Evolutionary conservation across 148 eudicot genomes (phyloP), one percentile per base, ranked within the genome.

Genomic region (Arctostaphylos glauca): DNA sequence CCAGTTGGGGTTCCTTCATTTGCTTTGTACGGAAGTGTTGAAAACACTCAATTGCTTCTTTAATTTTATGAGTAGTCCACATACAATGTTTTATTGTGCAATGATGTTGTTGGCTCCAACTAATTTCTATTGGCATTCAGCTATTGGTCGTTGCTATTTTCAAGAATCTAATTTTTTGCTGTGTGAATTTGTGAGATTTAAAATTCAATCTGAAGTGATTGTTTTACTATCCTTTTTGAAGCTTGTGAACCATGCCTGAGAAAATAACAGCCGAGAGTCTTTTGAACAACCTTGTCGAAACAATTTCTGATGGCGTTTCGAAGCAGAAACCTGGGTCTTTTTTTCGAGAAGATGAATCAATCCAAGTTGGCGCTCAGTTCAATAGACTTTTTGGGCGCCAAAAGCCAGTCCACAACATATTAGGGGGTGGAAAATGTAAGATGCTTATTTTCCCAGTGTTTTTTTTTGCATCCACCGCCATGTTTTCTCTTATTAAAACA

Each of bases 351-450:
- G 92, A 94, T 74, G 81, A 81, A 68, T 73, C 92, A 74, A 84
- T 67, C 2, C 81, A 88, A 3, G 99, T 88, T 50, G 67, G 52
- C 84, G 83, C 88, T 82, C 91, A 90, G 90, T 84, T 94, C 79
- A 94, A 88, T 67, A 87, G 91, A 81, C 90, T 96, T 67, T 94
- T 96, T 85, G 99, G 99, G 38, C 98, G 99, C 47, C 86, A 94
- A 67, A 91, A 92, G 83, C 97, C 98, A 2, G 78, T 96, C 79
- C 92, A 96, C 86, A 84, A 88, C 79, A n/a, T 96, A 77, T 84
- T 96, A 82, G 99, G 99, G 31, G 99, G 98, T 80, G 99, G 99
- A 78, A 92, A 92, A 88, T 87, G 97, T 96, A 86, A 77, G 90
- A 43, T 80, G 53, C 41, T 64, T 79, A 16, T 14, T 72, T 3